A percentile compares a stretch with the other conserved stretches of the same genome.
These are phyloP conservation scores for Candida chilensis DNA, from an alignment of 805 yeast species.

Conservation along the genomic window DNA sequence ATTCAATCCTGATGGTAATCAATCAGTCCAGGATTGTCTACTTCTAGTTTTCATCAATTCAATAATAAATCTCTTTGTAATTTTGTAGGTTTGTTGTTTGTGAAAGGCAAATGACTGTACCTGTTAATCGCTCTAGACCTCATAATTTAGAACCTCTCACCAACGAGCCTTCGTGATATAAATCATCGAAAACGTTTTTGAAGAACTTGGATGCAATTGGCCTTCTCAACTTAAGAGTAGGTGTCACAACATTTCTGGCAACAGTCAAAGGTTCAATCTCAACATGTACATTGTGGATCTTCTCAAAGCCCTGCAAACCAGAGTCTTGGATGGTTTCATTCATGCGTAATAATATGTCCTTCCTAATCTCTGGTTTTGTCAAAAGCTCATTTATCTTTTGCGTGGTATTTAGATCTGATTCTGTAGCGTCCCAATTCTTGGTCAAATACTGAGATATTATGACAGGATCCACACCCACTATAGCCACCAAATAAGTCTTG, in stretches of 20 bases:
- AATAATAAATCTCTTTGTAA: too few species aligned
- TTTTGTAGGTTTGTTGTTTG: too few species aligned
- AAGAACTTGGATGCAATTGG: conserved; percentile 32
- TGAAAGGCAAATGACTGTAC: too few species aligned
- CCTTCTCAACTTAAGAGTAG: conserved; percentile 32
- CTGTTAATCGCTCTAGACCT: too few species aligned
- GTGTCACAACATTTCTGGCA: conserved; percentile 27
- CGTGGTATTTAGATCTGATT: conserved; percentile 14
- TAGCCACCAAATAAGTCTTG: conserved; percentile 46
- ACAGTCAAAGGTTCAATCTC: conserved; percentile 28
- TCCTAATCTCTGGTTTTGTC: conserved; percentile 4
- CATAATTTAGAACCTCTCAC: conserved; percentile 15
- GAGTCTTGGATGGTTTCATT: conserved; percentile 6
- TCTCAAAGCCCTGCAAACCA: conserved; percentile 24
- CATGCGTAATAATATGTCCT: too few species aligned
- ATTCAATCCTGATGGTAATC: too few species aligned
- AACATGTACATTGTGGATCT: conserved; percentile 23
- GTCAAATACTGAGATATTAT: conserved; percentile 3
- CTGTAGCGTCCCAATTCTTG: conserved; percentile 9
- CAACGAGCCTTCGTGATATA: conserved; percentile 47
- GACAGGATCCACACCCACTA: conserved; percentile 51
- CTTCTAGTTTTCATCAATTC: too few species aligned
- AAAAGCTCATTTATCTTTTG: conserved; percentile 13
- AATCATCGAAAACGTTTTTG: conserved; percentile 21
- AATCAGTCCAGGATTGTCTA: too few species aligned